Conservation (phyloP, 2,329 filamentous ascomycete species). For the Aspergillus texensis region DNA sequence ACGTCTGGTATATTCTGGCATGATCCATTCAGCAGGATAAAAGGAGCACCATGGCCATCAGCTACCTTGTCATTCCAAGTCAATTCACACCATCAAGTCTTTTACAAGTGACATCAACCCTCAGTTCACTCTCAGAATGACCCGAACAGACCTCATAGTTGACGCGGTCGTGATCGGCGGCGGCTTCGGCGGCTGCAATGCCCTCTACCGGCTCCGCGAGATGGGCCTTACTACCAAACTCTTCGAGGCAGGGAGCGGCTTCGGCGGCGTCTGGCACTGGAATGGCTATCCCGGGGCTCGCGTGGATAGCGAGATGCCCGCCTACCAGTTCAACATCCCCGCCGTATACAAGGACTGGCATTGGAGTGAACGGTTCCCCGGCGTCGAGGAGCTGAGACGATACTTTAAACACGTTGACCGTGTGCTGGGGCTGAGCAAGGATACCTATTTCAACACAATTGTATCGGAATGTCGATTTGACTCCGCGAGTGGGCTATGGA, state of each 20-base stretch:
- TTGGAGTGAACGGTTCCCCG: conserved; percentile 41
- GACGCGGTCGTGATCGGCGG: conserved; percentile 46
- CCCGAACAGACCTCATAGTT: not conserved
- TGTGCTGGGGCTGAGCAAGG: conserved; percentile 47
- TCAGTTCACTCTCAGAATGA: not conserved
- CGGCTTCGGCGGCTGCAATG: conserved; percentile 42
- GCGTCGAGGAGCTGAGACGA: conserved; percentile 41
- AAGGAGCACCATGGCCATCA: not conserved
- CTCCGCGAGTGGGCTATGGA: conserved; percentile 43
- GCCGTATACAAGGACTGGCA: conserved; percentile 50
- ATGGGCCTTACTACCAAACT: conserved; percentile 40
- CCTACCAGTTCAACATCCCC: conserved; percentile 58
- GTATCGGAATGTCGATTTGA: conserved; percentile 23
- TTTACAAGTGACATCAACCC: not conserved
- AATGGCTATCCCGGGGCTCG: conserved; percentile 50
- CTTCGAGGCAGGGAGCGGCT: conserved; percentile 40
- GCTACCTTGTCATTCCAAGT: not conserved
- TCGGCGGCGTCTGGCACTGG: conserved; percentile 50
- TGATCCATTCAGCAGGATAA: not conserved
- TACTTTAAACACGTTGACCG: conserved; percentile 54
- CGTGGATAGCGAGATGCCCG: conserved; percentile 52
- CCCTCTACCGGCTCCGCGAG: conserved; percentile 43
- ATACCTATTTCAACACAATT: conserved; percentile 48
- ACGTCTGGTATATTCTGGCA: no score
- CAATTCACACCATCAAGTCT: not conserved